Evolutionary conservation across 257 asterid species (phyloP), one percentile per base, ranked within the genome.

Genomic region (Petunia secreta): DNA sequence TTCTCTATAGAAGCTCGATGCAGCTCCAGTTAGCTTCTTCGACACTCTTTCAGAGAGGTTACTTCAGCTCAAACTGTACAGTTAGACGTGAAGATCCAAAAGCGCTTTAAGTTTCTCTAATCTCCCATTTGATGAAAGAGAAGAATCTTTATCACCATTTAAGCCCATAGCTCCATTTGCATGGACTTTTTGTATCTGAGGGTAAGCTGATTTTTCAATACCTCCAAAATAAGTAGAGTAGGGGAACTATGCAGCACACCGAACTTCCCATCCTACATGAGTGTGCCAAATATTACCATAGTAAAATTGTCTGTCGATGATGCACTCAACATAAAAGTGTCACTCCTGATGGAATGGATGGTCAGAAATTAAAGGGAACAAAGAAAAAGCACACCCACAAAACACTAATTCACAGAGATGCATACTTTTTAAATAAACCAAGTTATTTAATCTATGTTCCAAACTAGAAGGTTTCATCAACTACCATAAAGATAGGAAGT

Each of bases 181-280:
- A 7, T 90, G 79, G 50, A 59, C 83, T 74, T 79, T 84, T 81
- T 80, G 86, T 15, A 15, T 83, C 84, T 85, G 87, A 79, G 69
- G 85, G 85, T 75, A 55, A 79, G 92, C 93, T 64, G 98, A 92
- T 90, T 98, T 89, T 74, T 57, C 83, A 79, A 84, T 80, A 81
- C 98, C 99, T 83, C 82, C 94, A 65, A 96, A 96, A 83, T 92
- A 92, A 5, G 88, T 85, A 3, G 99, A 88, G 83, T 87, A 82
- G 9, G 91, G 93, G 82, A 94, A 96, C 88, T 85, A 91, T 82
- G 87, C 98, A 8, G 95, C 91, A 80, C 98, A 96, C 25, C 85
- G 91, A 58, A 48, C 87, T 83, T 90, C 92, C 98, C 98, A 96
- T 87, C 97, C 99, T 96, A 88, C 85, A 86, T 84, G 50, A 73